Conservation (phyloP, 2,329 filamentous ascomycete genomes). For the Colletotrichum siamense region DNA sequence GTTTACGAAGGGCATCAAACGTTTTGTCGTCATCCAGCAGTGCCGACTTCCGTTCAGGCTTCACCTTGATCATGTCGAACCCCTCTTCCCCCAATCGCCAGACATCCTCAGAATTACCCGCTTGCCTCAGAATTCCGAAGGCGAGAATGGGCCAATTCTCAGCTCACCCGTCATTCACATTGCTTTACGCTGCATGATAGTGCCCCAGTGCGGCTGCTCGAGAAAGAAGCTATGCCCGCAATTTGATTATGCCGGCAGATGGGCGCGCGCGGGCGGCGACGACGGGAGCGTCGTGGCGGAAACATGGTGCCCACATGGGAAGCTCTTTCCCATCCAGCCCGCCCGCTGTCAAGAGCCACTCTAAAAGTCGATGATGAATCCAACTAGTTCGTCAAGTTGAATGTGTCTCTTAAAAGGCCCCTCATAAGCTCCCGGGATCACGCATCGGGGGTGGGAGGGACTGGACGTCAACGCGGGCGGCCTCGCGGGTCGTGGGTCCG, state of each 20-base stretch:
- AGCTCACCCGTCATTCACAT: background rate
- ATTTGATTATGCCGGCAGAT: background rate
- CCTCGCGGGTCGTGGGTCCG: background rate
- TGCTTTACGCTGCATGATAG: background rate
- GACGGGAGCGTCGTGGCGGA: background rate
- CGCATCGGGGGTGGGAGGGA: background rate
- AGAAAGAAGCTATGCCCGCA: background rate
- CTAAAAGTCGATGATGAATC: background rate
- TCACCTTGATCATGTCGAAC: background rate
- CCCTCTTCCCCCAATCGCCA: background rate
- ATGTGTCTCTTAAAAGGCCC: background rate
- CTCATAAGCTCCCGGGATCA: background rate
- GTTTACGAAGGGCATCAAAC: background rate
- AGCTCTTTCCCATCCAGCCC: background rate
- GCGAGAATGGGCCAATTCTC: background rate
- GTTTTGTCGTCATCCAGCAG: background rate
- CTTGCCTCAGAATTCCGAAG: background rate
- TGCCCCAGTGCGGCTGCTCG: background rate
- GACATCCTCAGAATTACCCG: background rate
- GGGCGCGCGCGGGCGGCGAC: background rate
- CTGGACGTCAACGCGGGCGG: background rate
- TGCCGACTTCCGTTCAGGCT: background rate
- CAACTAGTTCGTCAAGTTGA: constrained; percentile 13
- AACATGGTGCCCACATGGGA: background rate
- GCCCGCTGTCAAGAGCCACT: background rate